These are phyloP conservation scores for Polyporus tsugae DNA, from an alignment of 1,284 basidiomycete genomes.

Conservation along the genomic window DNA sequence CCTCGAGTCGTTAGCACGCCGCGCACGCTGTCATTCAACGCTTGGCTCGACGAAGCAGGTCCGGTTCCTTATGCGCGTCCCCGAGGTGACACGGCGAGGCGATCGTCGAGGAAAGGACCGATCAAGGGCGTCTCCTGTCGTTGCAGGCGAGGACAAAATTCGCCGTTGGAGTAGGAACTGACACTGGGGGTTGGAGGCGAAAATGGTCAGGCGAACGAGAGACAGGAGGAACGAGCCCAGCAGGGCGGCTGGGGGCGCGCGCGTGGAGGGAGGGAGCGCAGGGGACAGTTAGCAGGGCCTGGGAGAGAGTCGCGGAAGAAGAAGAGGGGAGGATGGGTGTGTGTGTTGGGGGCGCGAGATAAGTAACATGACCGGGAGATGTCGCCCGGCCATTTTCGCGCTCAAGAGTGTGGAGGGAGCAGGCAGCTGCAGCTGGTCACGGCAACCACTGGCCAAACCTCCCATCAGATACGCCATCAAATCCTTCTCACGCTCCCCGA, in stretches of 20 bases:
- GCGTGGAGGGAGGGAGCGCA: neutral
- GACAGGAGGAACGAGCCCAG: neutral
- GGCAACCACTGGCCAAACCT: neutral
- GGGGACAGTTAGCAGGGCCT: neutral
- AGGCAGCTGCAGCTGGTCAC: too few species aligned
- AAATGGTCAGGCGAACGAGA: neutral
- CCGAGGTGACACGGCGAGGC: constrained; percentile 9
- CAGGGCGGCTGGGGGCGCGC: neutral
- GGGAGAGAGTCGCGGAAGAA: constrained; percentile 7
- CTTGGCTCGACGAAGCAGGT: neutral
- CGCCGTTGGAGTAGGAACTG: neutral
- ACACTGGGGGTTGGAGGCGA: neutral
- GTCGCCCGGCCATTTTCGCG: neutral
- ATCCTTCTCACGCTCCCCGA: neutral
- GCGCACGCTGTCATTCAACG: neutral
- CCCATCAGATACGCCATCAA: neutral
- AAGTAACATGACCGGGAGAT: constrained; percentile 3
- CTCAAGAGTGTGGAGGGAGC: neutral
- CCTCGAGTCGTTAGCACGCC: constrained; percentile 6
- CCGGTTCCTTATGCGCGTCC: neutral
- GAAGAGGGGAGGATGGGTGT: neutral
- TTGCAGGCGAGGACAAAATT: neutral
- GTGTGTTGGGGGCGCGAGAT: neutral
- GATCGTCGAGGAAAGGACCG: constrained; percentile 10
- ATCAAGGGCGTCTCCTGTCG: neutral